Evolutionary conservation across 768 basidiomycete genomes (phyloP), one percentile per base, ranked within the genome.

Genomic region (Guyanaporus albipodus): DNA sequence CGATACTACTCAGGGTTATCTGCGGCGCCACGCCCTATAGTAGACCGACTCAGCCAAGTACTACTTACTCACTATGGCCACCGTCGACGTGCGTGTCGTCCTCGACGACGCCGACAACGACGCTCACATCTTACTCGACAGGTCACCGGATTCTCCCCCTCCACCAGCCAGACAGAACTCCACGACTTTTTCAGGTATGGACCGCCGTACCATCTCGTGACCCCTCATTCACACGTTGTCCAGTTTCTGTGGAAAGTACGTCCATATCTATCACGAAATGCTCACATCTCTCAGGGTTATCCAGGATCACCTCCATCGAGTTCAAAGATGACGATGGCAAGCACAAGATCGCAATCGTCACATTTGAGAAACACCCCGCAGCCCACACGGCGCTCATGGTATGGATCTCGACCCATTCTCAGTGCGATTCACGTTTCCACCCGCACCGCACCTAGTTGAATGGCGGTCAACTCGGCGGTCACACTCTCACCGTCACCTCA

Each of bases 371-470:
- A 67, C 68, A 79, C 5, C 80, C 79, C 4, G 87, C 92, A 2
- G 91, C 85, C 6, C 84, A 83, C 68, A 95, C 92, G 0, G 92
- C 91, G 11, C 66, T 89, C 40, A 89, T 95, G 83, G 81, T 85
- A 53, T 18, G 67, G 14, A n/a, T n/a, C n/a, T 6, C 36, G 18
- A 4, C 15, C 15, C 8, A 5, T 3, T 19, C 2, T 2, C 0
- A 10, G 14, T n/a, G 18, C 8, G 17, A 33, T 17, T 8, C 31
- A 0, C 18, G 6, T 10, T 3, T 21, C 26, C 22, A 48, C 19
- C 9, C 32, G 48, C 7, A 28, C n/a, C 23, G 10, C 34, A 28
- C 14, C 11, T 32, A 86, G 84, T 70, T 89, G 38, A 82, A 86
- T 54, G 89, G 83, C 23, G 87, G 88, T 2, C 73, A 78, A 19